Evolutionary conservation across 2,329 filamentous ascomycete genomes (phyloP), one percentile per base, ranked within the genome.

Genomic region (Fusarium transvaalense): DNA sequence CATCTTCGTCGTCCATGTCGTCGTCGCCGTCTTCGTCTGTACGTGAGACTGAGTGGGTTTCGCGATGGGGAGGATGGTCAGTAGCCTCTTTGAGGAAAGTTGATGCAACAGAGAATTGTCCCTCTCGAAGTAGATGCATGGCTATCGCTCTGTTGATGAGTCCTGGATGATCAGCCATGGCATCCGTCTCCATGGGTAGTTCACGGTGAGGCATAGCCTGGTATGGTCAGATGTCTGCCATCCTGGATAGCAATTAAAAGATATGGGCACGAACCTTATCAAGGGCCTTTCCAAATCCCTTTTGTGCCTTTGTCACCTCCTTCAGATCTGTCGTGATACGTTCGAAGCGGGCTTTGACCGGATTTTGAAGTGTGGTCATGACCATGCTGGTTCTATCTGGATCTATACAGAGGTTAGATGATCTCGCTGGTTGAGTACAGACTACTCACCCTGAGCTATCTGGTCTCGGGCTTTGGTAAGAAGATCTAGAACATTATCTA

Each of bases 81-180:
- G 82, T 80, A 17, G 83, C 88, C 82, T 98, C 96, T 15, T 86
- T 82, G 48, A 97, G 88, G 73, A 99, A 97, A 2, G 90, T 93
- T 17, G 90, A 89, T 14, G 95, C 95, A 3, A 97, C 94, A 23
- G 85, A 86, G 78, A 99, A 99, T 76, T 97, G 92, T 48, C 96
- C 96, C 81, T 98, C 95, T 39, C 96, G 92, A 38, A 99, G 86
- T 23, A 99, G 86, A 76, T 99, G 96, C 94, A 98, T 97, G 12
- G 92, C 92, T 72, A 99, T 97, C 9, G 96, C 95, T 58, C 94
- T 89, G 80, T 97, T 97, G 76, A 98, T 93, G 14, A 97, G 85
- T 17, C 86, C 84, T 6, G 91, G 86, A 69, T 97, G 89, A 21
- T 90, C 87, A 2, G 88, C 89, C 78, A 97, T 89, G 34, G 90